A percentile compares a stretch with the other conserved stretches of the same genome.
Conservation (phyloP, 1,284 basidiomycete species). For the Ustilago lituana region DNA sequence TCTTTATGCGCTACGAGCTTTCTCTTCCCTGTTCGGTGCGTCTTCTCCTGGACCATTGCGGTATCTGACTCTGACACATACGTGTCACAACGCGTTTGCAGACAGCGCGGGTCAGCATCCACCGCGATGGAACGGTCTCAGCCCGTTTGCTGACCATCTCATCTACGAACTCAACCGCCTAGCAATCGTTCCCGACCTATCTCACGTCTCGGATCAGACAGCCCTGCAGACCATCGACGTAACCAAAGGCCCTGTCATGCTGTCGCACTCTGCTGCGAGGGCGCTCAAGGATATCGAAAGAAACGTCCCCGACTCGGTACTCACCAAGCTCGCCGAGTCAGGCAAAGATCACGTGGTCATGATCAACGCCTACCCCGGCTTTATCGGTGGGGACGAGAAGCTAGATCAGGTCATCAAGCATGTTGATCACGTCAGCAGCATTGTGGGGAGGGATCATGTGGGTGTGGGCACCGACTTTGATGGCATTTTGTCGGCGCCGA, state of each 20-base stretch:
- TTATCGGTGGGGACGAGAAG: constrained; percentile 45
- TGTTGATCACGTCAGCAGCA: constrained; percentile 28
- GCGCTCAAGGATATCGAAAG: constrained; percentile 21
- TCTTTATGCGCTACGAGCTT: constrained; percentile 24
- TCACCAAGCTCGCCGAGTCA: constrained; percentile 14
- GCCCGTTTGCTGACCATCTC: constrained; percentile 26
- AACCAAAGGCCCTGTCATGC: constrained; percentile 41
- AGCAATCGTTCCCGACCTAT: constrained; percentile 45
- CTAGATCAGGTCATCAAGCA: constrained; percentile 33
- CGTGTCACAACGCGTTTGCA: constrained; percentile 45
- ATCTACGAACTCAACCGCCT: constrained; percentile 43
- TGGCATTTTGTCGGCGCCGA: constrained; percentile 32
- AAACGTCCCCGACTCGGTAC: constrained; percentile 41
- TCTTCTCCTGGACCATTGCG: constrained; percentile 21
- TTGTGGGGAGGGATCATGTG: constrained; percentile 34
- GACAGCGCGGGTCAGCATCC: constrained; percentile 35
- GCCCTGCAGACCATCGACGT: constrained; percentile 34
- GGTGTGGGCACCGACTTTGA: constrained; percentile 50
- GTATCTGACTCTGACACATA: constrained; percentile 48
- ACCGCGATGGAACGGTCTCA: constrained; percentile 41
- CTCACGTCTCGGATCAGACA: constrained; percentile 43
- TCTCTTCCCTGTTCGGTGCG: constrained; percentile 15
- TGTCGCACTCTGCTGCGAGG: constrained; percentile 40
- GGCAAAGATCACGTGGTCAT: constrained; percentile 41
- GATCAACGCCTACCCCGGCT: constrained; percentile 49